Evolutionary conservation across 1,284 basidiomycete species (phyloP).

Genomic region (Puccinia polysora): DNA sequence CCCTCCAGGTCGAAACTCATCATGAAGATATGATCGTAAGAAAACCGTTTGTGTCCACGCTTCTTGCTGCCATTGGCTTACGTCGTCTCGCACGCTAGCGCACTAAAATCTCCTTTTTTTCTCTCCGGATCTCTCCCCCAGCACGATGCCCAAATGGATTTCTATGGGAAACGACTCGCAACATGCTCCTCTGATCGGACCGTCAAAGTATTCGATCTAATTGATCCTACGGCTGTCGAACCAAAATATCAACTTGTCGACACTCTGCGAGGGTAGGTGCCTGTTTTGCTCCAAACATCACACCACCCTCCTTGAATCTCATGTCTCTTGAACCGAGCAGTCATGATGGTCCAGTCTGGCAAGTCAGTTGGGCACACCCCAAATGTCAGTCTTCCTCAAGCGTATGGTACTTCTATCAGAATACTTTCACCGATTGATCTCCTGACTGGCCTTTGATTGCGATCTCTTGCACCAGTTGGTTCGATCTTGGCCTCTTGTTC

Average conservation of each 20-base stretch:
- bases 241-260: slow-evolving; percentile 55
- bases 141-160: slow-evolving; percentile 98
- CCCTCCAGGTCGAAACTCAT: slow-evolving; percentile 66
- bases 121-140: slow-evolving; percentile 51
- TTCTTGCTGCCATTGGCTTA: no score
- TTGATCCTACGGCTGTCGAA: slow-evolving; percentile 72
- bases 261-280: slow-evolving; percentile 73
- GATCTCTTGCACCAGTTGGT: slow-evolving; percentile 59
- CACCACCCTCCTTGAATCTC: neutral
- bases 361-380: slow-evolving; percentile 97
- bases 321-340: slow-evolving; percentile 55
- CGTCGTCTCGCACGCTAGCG: no score
- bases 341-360: slow-evolving; percentile 96
- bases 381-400: slow-evolving; percentile 58
- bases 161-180: slow-evolving; percentile 91
- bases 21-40: slow-evolving; percentile 94
- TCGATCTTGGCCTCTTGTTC: slow-evolving; percentile 94
- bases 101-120: no score
- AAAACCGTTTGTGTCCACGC: slow-evolving; percentile 36
- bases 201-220: slow-evolving; percentile 89
- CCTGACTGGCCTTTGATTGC: no score
- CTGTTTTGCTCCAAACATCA: neutral
- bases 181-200: slow-evolving; percentile 95
- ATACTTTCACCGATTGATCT: no score
- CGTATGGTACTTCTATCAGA: neutral